Evolutionary conservation across 176 grass and related monocot genomes (phyloP).

Genomic region (Eragrostis nindensis): DNA sequence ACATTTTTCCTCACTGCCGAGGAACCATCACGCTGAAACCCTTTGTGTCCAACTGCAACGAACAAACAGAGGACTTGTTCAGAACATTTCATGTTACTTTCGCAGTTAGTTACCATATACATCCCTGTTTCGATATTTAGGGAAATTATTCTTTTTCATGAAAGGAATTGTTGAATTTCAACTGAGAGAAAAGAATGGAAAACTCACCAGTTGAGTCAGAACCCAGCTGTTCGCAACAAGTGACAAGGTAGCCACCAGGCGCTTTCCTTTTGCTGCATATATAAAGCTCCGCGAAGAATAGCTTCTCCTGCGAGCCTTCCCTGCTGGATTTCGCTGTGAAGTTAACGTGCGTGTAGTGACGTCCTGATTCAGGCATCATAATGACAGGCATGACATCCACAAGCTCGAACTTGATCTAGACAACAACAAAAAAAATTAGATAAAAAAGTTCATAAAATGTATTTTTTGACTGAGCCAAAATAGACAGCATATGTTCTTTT

Average conservation of each 20-base stretch:
- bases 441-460: too few relatives aligned
- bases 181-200: not conserved
- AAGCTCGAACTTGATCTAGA: conserved; percentile 20
- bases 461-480: too few relatives aligned
- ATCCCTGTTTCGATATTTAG: too few relatives aligned
- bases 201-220: conserved; percentile 15
- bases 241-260: not conserved
- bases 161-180: not conserved
- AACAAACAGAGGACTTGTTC: not conserved
- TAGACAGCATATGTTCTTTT: too few relatives aligned
- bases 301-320: conserved; percentile 19
- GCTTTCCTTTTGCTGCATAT: not conserved
- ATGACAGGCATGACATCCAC: conserved; percentile 16
- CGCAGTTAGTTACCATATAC: too few relatives aligned
- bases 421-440: not conserved
- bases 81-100: too few relatives aligned
- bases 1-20: not conserved
- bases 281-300: conserved; percentile 34
- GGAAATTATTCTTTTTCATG: not conserved
- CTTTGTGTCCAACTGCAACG: conserved; percentile 21
- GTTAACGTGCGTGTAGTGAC: conserved; percentile 17
- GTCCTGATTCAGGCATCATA: not conserved
- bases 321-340: conserved; percentile 28
- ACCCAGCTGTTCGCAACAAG: conserved; percentile 29
- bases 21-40: not conserved